Evolutionary conservation across 176 grass and related monocot species (phyloP), one percentile per base, ranked within the genome.

Genomic region (Urochloa ruziziensis): DNA sequence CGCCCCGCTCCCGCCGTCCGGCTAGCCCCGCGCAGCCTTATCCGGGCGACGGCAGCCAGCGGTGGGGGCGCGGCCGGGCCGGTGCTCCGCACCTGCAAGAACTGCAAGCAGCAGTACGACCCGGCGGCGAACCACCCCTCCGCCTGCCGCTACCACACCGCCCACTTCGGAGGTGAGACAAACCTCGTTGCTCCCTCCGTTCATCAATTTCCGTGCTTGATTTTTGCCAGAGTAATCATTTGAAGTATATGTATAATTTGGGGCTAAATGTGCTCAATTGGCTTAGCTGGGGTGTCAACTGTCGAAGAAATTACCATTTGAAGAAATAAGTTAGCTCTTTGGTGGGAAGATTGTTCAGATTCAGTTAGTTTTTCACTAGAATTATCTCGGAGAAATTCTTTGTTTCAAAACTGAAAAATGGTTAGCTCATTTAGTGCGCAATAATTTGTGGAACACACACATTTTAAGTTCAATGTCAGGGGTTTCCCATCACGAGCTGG

Each of bases 51-150:
- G 28, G 62, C 56, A 33, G 36, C 64, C 28, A 24, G 84, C 27
- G 59, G 59, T 8, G 82, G 37, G 12, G 83, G 59, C 43, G 40
- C 64, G 0, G 36, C 63, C 6, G 33, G 36, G 51, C 61, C 67
- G 15, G 54, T 75, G 64, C 77, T 91, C 24, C 87, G 87, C 75
- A 97, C 94, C 43, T 97, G 94, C 91, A 94, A 86, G 91, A 97
- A 86, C 39, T 97, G 94, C 89, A 97, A 97, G 84, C 60, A 73
- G 67, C 95, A 89, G 84, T 97, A 85, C 62, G 92, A 97, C n/a
- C 88, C 88, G 25, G 80, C 84, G 34, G 83, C 78, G 39, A 97
- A 97, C 57, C 83, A 92, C 52, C 78, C 91, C 10, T 67, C 72
- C 0, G 84, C 91, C 14, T 92, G 91, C 83, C 85, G 79, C 64